Evolutionary conservation across 1,284 basidiomycete genomes (phyloP).

Genomic region (Tilletia setariae): DNA sequence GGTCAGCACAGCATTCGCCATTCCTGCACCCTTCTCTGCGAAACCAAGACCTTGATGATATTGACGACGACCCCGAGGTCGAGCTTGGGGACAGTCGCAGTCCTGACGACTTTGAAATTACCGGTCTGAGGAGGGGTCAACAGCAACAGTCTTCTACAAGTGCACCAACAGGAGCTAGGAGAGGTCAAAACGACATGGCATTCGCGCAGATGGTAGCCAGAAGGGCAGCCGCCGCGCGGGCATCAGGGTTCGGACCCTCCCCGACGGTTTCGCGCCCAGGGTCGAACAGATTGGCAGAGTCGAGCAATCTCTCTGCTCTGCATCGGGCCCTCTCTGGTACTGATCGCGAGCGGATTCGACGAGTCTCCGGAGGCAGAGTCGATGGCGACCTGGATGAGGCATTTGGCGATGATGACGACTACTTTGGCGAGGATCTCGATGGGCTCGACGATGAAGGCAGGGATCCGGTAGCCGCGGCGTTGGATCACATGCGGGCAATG

Average conservation of each 20-base stretch:
- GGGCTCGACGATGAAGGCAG: neutral
- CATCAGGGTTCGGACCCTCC: no score
- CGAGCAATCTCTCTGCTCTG: no score
- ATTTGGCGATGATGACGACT: neutral
- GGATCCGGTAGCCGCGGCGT: neutral
- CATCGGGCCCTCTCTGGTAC: no score
- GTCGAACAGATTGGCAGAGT: no score
- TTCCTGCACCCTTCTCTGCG: constrained; percentile 7
- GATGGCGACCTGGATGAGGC: constrained; percentile 8
- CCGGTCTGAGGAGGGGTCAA: neutral
- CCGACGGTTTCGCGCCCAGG: no score
- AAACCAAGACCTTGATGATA: neutral
- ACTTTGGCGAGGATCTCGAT: neutral
- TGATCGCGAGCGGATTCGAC: no score
- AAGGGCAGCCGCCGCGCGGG: no score
- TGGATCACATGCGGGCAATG: constrained; percentile 12
- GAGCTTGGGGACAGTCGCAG: neutral
- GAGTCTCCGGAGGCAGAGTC: neutral
- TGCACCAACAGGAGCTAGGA: no score
- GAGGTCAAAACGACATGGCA: no score
- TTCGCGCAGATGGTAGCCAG: no score
- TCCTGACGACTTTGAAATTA: neutral
- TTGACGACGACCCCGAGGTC: neutral
- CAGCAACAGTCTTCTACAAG: no score
- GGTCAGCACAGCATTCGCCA: neutral